A percentile compares a stretch with the other conserved stretches of the same genome.
Conservation (phyloP, 352 stramenopile genomes). For the Phytopythium litorale region DNA sequence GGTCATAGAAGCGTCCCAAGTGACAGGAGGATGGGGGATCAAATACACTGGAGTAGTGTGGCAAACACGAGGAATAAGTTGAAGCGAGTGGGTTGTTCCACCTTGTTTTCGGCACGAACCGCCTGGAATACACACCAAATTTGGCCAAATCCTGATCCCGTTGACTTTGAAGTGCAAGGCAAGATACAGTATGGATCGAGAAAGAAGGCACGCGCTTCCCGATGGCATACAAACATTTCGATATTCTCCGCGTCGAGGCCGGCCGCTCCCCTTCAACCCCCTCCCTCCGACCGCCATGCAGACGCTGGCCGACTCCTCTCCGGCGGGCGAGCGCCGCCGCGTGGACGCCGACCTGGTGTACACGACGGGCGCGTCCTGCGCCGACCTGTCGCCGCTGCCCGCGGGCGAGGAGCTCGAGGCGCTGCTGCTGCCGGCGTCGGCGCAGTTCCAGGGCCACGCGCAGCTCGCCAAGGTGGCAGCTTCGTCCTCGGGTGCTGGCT, state of each 20-base stretch:
- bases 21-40: not conserved
- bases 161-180: slow-evolving; percentile 7
- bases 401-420: slow-evolving; percentile 17
- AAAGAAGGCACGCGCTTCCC: not conserved
- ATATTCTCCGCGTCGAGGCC: slow-evolving; percentile 6
- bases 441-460: slow-evolving; percentile 29
- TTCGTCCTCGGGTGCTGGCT: slow-evolving; percentile 18
- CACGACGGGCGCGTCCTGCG: slow-evolving; percentile 19
- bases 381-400: slow-evolving; percentile 15
- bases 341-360: slow-evolving; percentile 32
- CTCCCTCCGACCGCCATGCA: not conserved
- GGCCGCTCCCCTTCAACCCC: not conserved
- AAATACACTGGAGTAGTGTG: not conserved
- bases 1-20: not conserved
- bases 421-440: slow-evolving; percentile 15
- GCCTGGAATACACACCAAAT: not conserved
- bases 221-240: not conserved
- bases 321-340: slow-evolving; percentile 3
- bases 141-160: not conserved
- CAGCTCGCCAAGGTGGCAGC: slow-evolving; percentile 30
- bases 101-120: not conserved
- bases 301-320: not conserved
- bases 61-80: not conserved
- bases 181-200: not conserved
- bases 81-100: not conserved